A percentile compares a stretch with the other conserved stretches of the same genome.
phyloP scores from a whole-genome alignment of 371 early-diverging fungal genomes.

The Agmasoma carcini region DNA sequence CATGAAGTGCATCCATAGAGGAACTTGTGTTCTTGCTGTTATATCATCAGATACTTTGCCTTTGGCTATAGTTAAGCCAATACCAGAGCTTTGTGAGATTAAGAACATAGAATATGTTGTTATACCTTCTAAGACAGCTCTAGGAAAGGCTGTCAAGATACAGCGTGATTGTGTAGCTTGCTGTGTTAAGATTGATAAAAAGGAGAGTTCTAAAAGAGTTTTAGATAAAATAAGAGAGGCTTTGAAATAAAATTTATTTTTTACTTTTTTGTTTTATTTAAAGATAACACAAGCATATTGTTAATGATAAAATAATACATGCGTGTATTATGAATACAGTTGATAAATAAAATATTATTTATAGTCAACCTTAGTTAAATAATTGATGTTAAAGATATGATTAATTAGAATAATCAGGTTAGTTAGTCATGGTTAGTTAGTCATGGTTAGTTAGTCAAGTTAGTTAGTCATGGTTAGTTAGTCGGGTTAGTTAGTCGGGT shows the following conservation, averaged over 20 bases:
- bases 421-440: no score
- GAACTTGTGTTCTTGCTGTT: slow-evolving; percentile 89
- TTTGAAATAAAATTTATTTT: slow-evolving; percentile 9
- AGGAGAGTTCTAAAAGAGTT: slow-evolving; percentile 16
- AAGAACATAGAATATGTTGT: slow-evolving; percentile 94
- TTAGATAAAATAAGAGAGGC: slow-evolving; percentile 24
- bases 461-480: no score
- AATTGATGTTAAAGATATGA: no score
- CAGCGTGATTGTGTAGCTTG: slow-evolving; percentile 74
- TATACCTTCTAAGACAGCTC: slow-evolving; percentile 77
- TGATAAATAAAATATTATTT: no score
- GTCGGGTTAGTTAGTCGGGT: no score
- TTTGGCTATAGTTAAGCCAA: slow-evolving; percentile 79
- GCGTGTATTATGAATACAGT: no score
- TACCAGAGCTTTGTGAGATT: slow-evolving; percentile 92
- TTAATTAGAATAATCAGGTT: no score
- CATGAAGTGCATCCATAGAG: slow-evolving; percentile 94
- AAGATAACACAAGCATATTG: no score
- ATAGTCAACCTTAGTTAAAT: no score
- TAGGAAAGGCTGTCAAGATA: slow-evolving; percentile 94
- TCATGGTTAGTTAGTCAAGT: no score
- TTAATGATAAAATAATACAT: no score
- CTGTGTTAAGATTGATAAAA: slow-evolving; percentile 35
- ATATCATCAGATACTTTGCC: slow-evolving; percentile 94
- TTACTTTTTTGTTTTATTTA: no score